phyloP scores from a whole-genome alignment of 2,329 filamentous ascomycete species.

The Diplodia sapinea region DNA sequence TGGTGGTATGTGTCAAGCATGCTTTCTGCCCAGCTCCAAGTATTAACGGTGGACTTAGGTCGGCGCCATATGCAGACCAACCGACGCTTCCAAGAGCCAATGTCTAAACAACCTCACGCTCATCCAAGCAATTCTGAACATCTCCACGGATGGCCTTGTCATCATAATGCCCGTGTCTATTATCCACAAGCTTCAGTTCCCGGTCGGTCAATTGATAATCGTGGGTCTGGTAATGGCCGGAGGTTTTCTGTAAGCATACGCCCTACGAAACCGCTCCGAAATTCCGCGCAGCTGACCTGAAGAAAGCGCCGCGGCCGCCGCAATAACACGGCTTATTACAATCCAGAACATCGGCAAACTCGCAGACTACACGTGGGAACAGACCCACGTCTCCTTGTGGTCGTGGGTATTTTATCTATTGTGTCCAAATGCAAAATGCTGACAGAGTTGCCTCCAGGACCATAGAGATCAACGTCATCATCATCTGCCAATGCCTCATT shows the following conservation, averaged over 20 bases:
- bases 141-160: neutral
- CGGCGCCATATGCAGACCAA: conserved; percentile 11
- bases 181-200: conserved; percentile 1
- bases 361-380: conserved; percentile 19
- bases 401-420: neutral
- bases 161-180: neutral
- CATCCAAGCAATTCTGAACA: conserved; percentile 9
- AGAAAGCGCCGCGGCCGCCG: neutral
- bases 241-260: conserved; percentile 5
- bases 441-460: conserved; percentile 38
- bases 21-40: neutral
- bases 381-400: conserved; percentile 1
- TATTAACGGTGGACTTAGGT: neutral
- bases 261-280: neutral
- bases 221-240: neutral
- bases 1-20: neutral
- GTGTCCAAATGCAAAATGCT: neutral
- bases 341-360: neutral
- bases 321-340: neutral
- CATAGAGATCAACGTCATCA: conserved; percentile 83
- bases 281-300: neutral
- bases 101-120: conserved; percentile 10
- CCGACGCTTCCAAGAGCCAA: conserved; percentile 2
- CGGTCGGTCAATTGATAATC: neutral
- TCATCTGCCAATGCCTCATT: conserved; percentile 82